A percentile compares a stretch with the other conserved stretches of the same genome.
phyloP scores from a whole-genome alignment of 352 stramenopile genomes.

The Detonula confervacea region DNA sequence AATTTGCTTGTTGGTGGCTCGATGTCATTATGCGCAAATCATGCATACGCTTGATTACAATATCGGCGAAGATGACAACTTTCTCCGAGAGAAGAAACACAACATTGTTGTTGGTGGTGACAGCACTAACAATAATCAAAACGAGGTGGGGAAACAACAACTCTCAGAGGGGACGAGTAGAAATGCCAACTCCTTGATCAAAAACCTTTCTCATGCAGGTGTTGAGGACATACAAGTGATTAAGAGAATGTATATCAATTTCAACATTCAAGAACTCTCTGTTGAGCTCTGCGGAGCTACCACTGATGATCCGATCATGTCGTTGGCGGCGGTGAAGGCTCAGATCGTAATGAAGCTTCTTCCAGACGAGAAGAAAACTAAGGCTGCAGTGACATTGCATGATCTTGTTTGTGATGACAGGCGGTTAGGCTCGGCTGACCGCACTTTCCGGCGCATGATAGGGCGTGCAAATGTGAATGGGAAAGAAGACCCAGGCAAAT shows the following conservation, averaged over 20 bases:
- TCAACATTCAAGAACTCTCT: conserved; percentile 74
- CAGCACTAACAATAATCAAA: neutral
- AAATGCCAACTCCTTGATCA: conserved; percentile 44
- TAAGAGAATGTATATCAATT: conserved; percentile 74
- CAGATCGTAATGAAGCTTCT: conserved; percentile 67
- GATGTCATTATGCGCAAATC: conserved; percentile 79
- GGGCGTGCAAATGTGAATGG: conserved; percentile 45
- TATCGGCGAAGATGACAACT: conserved; percentile 67
- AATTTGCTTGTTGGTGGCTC: conserved; percentile 70
- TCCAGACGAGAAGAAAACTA: conserved; percentile 68
- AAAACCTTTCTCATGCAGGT: conserved; percentile 81
- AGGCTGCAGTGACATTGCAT: conserved; percentile 63
- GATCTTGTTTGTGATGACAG: conserved; percentile 82
- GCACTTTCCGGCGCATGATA: conserved; percentile 76
- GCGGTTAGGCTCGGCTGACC: conserved; percentile 39
- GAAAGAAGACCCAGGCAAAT: conserved; percentile 18
- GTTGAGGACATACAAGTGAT: conserved; percentile 69
- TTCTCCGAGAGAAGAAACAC: conserved; percentile 51
- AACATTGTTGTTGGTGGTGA: neutral
- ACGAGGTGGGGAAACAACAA: conserved; percentile 16
- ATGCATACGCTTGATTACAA: conserved; percentile 81
- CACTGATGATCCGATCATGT: conserved; percentile 70
- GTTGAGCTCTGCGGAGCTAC: conserved; percentile 64
- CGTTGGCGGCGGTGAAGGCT: conserved; percentile 73
- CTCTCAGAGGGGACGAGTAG: neutral